Base-by-base conservation (phyloP, 2,329 filamentous ascomycete species). In the Colletotrichum sp. region DNA sequence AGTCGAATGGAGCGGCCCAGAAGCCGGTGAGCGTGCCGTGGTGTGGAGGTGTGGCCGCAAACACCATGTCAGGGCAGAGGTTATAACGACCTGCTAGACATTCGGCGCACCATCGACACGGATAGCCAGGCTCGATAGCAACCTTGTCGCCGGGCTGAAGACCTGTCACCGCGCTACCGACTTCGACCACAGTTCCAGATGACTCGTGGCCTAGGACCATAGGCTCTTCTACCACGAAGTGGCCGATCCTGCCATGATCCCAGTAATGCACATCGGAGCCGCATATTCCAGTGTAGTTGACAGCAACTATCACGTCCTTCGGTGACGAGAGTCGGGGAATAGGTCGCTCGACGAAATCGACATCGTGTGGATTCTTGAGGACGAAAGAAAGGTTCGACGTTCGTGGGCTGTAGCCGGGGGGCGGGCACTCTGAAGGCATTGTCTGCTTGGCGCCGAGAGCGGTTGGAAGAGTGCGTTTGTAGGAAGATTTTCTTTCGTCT, bases 181-280 rank as follows among this genome's bases (percentile, higher is more conserved):
- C 88, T 62, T 91, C 90, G 69, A 95, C 92, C 52, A 98, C 89
- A 28, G 95, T 93, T 75, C 96, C 96, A 13, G 95, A 91, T 15
- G 95, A 96, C 81, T 91, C 89, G 84, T 91, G 89, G 82, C 90
- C 90, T 1, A 98, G 92, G 16, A 95, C 93, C 89, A 98, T 93
- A 77, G 96, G 96, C 79, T 95, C 92, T 81, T 92, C 93, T 73
- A 98, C 92, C 76, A 96, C 90, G 82, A 96, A 98, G 88, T 95
- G 92, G 83, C 95, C 96, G 85, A 98, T 98, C 82, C 94, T 93
- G 81, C 95, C 95, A 85, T 98, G 94, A 77, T 91, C 88, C 90
- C 95, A 98, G 92, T 98, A 98, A 89, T 98, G 88, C 81, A 95
- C 94, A 86, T 98, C 95, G 75, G 93, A 95, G 73, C 95, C 95